phyloP scores from a whole-genome alignment of 192 early-diverging fungal species.

The Umbelopsis ramanniana region DNA sequence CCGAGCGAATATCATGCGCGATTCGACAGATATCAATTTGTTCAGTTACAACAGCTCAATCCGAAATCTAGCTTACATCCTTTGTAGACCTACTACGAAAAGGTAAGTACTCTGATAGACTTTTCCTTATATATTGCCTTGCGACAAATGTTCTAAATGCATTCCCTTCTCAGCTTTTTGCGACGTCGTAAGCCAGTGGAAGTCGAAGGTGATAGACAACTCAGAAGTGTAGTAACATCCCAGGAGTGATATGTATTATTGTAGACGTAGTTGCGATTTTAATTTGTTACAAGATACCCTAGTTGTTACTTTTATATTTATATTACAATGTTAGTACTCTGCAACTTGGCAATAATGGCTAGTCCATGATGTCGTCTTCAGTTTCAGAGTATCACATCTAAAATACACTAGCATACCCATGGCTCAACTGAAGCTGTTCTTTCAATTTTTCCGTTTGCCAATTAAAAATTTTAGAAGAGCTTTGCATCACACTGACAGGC shows the following conservation, averaged over 20 bases:
- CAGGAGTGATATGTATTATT: conserved; percentile 2
- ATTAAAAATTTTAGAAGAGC: not conserved
- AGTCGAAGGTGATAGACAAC: not conserved
- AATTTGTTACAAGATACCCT: conserved; percentile 12
- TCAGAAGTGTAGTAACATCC: conserved; percentile 3
- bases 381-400: no score
- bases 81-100: conserved; percentile 54
- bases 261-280: conserved; percentile 16
- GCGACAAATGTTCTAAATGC: not conserved
- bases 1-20: conserved; percentile 44
- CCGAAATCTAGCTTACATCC: conserved; percentile 54
- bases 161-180: not conserved
- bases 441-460: not conserved
- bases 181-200: conserved; percentile 3
- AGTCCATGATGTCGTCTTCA: no score
- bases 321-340: not conserved
- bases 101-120: conserved; percentile 33
- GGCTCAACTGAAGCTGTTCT: not conserved
- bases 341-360: no score
- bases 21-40: conserved; percentile 45
- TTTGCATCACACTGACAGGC: not conserved
- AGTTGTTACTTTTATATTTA: not conserved
- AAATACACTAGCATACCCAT: no score
- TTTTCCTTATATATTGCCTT: not conserved
- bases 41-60: conserved; percentile 51